phyloP scores from a whole-genome alignment of 306 rosid species.

The Cicer judaicum region DNA sequence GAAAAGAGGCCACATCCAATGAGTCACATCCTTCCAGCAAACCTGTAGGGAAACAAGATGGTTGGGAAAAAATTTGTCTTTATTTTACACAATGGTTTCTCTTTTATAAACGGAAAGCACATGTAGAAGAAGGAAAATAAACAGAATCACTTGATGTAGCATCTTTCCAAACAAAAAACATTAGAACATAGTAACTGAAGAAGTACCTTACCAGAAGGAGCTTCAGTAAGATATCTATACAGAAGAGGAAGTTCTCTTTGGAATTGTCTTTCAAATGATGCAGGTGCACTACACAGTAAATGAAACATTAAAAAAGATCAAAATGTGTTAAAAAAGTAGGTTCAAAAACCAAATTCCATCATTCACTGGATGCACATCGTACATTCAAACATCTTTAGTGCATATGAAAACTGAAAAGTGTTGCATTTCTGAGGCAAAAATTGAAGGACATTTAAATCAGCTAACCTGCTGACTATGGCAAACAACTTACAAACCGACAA shows the following conservation, averaged over 20 bases:
- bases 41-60: slow-evolving; percentile 50
- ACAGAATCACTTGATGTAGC: slow-evolving; percentile 14
- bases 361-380: slow-evolving; percentile 20
- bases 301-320: slow-evolving; percentile 36
- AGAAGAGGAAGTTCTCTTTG: slow-evolving; percentile 64
- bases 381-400: slow-evolving; percentile 18
- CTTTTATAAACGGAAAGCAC: slow-evolving; percentile 6
- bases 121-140: slow-evolving; percentile 20
- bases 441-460: slow-evolving; percentile 19
- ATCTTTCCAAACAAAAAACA: slow-evolving; percentile 26
- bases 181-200: slow-evolving; percentile 15
- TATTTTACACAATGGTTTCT: not conserved
- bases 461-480: slow-evolving; percentile 9
- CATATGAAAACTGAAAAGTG: not conserved
- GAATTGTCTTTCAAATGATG: slow-evolving; percentile 78
- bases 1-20: slow-evolving; percentile 97
- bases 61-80: slow-evolving; percentile 4
- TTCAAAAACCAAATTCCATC: slow-evolving; percentile 24
- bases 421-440: slow-evolving; percentile 6
- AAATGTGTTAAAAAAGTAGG: slow-evolving; percentile 8
- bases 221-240: slow-evolving; percentile 63
- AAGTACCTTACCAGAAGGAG: slow-evolving; percentile 71
- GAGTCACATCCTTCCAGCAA: slow-evolving; percentile 82
- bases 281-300: slow-evolving; percentile 67
- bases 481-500: slow-evolving; percentile 22